phyloP scores from a whole-genome alignment of 1,284 basidiomycete species.

The Irpex lacteus region DNA sequence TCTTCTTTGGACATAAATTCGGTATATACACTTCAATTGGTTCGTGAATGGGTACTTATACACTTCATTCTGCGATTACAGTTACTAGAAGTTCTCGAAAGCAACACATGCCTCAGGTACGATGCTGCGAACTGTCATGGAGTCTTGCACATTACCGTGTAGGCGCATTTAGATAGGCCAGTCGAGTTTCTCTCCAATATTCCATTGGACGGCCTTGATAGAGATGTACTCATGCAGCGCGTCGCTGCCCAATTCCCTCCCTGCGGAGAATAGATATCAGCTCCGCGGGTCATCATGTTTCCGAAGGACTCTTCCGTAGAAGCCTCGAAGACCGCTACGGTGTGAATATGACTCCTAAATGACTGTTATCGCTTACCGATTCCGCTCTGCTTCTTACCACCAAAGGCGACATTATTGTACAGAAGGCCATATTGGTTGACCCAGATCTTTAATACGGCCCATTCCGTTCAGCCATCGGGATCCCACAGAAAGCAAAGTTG shows the following conservation, averaged over 20 bases:
- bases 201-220: slow-evolving; percentile 86
- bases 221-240: slow-evolving; percentile 84
- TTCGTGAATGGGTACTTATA: not conserved
- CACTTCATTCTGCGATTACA: not conserved
- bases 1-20: too few species aligned
- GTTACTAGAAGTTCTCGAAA: not conserved
- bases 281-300: not conserved
- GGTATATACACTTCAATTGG: too few species aligned
- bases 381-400: slow-evolving; percentile 86
- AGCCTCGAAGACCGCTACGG: not conserved
- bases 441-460: slow-evolving; percentile 60
- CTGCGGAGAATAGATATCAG: slow-evolving; percentile 32
- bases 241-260: slow-evolving; percentile 86
- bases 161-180: slow-evolving; percentile 60
- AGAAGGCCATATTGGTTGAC: slow-evolving; percentile 85
- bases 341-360: not conserved
- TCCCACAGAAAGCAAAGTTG: not conserved
- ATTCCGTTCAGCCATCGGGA: not conserved
- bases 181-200: slow-evolving; percentile 75
- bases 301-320: not conserved
- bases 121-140: not conserved
- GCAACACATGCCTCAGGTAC: not conserved
- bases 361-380: slow-evolving; percentile 42
- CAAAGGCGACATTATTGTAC: slow-evolving; percentile 86
- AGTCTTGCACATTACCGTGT: not conserved